Evolutionary conservation across 2,329 filamentous ascomycete genomes (phyloP), one percentile per base, ranked within the genome.

Genomic region (Exserohilum rostratum): DNA sequence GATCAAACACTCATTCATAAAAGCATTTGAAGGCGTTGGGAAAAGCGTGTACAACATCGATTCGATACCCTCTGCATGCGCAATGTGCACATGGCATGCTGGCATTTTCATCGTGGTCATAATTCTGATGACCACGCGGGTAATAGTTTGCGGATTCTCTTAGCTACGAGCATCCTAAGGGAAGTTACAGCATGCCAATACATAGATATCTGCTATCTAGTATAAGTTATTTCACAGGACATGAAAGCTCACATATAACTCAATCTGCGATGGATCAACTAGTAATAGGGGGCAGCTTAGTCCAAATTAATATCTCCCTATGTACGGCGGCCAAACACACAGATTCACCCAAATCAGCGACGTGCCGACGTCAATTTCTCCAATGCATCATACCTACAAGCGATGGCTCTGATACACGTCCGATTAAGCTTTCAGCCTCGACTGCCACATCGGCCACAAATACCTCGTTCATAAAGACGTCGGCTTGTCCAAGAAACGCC

Each of bases 51-150:
- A 46, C 29, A 46, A 17, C 18, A 50, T 53, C 33, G 54, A 61
- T 61, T 53, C 33, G 54, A 61, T 61, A 61, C 58, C 58, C 49
- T 50, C 27, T 39, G 34, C 55, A 48, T 53, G 39, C 38, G 38
- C 46, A 31, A 39, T 25, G 35, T 53, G 37, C 34, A 53, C 40
- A 48, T 13, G 22, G 51, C 38, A 39, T 43, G 22, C 31, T 13
- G 20, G 43, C 31, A 30, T 46, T 46, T 10, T 35, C 13, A 46
- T 35, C 31, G 20, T 27, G 17, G 31, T 11, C 20, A 27, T 17
- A 18, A 35, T 35, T 20, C 31, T 13, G 15, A 18, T 34, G 15
- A 25, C 2, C n/a, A 27, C n/a, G 17, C 6, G 13, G 2, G 34
- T 13, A 9, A 10, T 25, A 9, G 15, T 46, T 27, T 34, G 22